Evolutionary conservation across 176 grass and related monocot genomes (phyloP).

Genomic region (Zea luxurians): DNA sequence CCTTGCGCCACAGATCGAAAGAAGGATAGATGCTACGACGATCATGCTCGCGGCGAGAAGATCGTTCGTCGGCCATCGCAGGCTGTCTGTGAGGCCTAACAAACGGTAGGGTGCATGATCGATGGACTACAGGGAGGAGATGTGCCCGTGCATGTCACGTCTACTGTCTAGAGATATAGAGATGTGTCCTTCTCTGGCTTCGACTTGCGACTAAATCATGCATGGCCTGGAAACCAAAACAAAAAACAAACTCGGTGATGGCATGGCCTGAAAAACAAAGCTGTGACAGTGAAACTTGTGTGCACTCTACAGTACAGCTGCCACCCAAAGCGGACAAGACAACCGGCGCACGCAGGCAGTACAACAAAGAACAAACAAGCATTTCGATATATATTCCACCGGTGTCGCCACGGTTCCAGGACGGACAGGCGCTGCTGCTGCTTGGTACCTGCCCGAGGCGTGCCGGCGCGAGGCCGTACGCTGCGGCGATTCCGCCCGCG

Average conservation of each 20-base stretch:
- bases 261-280: not conserved
- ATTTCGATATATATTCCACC: slow-evolving; percentile 15
- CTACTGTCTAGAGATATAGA: no score
- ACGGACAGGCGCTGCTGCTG: not conserved
- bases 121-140: no score
- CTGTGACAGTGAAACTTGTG: not conserved
- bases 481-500: slow-evolving; percentile 25
- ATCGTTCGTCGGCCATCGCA: not conserved
- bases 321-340: slow-evolving; percentile 14
- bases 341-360: not conserved
- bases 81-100: no score
- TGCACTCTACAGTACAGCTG: not conserved
- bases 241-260: not conserved
- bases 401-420: not conserved
- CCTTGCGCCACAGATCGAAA: not conserved
- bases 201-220: no score
- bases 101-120: no score
- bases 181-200: no score
- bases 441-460: not conserved
- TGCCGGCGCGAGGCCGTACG: slow-evolving; percentile 12
- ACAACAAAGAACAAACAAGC: not conserved
- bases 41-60: not conserved
- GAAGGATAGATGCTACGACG: not conserved
- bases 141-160: no score
- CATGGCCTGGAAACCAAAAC: no score